Percentiles rank a stretch among this genome's conserved stretches.
Evolutionary conservation across 164 flowering plant species (phyloP).

Genomic region (Saururus chinensis): DNA sequence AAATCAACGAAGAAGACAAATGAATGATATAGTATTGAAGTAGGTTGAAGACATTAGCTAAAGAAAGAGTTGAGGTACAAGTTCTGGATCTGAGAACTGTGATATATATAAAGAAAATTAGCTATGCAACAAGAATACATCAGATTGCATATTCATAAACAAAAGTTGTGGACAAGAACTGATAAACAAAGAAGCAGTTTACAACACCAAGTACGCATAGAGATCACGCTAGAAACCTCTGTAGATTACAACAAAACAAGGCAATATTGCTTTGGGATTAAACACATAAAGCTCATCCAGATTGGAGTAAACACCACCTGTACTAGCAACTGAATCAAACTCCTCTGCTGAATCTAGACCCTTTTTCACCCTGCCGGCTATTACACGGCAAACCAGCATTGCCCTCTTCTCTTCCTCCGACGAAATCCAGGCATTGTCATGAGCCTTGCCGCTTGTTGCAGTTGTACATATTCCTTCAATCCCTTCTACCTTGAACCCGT

Average conservation of each 20-base stretch:
- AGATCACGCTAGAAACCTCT: conserved; percentile 25
- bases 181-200: no score
- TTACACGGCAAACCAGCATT: conserved; percentile 91
- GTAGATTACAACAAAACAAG: conserved; percentile 94
- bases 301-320: conserved; percentile 48
- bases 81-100: no score
- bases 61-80: no score
- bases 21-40: no score
- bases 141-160: no score
- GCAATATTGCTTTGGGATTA: conserved; percentile 74
- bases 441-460: conserved; percentile 83
- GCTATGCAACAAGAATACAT: no score
- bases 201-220: no score
- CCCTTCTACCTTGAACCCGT: conserved; percentile 54
- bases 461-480: conserved; percentile 57
- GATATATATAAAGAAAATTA: no score
- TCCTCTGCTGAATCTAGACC: conserved; percentile 45
- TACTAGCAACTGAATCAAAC: conserved; percentile 70
- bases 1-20: no score
- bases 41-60: no score
- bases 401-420: conserved; percentile 53
- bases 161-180: no score
- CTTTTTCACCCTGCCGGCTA: conserved; percentile 85
- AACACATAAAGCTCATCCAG: conserved; percentile 83
- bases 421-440: conserved; percentile 31